Conservation (phyloP, 2,329 filamentous ascomycete species). For the Diaporthe nobilis region DNA sequence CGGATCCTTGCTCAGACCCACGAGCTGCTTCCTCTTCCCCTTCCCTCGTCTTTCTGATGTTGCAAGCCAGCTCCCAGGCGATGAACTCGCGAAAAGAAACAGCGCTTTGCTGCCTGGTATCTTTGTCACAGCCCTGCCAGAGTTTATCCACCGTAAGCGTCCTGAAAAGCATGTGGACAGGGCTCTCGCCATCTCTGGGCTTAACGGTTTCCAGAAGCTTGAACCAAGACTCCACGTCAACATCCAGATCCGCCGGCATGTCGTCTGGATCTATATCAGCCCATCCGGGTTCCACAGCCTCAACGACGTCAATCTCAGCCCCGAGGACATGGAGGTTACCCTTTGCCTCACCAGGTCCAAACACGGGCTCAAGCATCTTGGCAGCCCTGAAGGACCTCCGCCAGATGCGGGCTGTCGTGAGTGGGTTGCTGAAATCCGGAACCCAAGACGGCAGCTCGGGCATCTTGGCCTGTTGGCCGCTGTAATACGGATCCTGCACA, state of each 20-base stretch:
- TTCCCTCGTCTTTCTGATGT: background rate
- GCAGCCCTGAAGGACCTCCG: constrained; percentile 15
- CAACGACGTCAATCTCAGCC: constrained; percentile 22
- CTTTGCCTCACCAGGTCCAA: background rate
- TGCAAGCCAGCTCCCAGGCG: constrained; percentile 18
- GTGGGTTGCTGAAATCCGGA: constrained; percentile 30
- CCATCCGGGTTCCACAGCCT: constrained; percentile 19
- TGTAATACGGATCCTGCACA: constrained; percentile 32
- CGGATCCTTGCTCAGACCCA: background rate
- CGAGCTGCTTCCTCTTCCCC: background rate
- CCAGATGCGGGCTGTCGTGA: constrained; percentile 27
- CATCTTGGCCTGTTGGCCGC: constrained; percentile 32
- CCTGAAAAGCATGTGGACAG: constrained; percentile 33
- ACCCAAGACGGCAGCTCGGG: constrained; percentile 20
- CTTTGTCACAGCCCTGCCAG: background rate
- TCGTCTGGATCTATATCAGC: constrained; percentile 24
- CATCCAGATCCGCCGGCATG: constrained; percentile 24
- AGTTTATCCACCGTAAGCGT: constrained; percentile 17
- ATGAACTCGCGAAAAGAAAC: constrained; percentile 18
- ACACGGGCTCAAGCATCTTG: constrained; percentile 12
- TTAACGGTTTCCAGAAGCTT: constrained; percentile 15
- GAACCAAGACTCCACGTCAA: constrained; percentile 33
- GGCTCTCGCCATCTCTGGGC: constrained; percentile 13
- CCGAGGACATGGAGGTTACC: constrained; percentile 15
- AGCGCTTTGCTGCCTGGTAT: background rate